Evolutionary conservation across 1,284 basidiomycete species (phyloP).

Genomic region (Cutaneotrichosporon arboriforme): DNA sequence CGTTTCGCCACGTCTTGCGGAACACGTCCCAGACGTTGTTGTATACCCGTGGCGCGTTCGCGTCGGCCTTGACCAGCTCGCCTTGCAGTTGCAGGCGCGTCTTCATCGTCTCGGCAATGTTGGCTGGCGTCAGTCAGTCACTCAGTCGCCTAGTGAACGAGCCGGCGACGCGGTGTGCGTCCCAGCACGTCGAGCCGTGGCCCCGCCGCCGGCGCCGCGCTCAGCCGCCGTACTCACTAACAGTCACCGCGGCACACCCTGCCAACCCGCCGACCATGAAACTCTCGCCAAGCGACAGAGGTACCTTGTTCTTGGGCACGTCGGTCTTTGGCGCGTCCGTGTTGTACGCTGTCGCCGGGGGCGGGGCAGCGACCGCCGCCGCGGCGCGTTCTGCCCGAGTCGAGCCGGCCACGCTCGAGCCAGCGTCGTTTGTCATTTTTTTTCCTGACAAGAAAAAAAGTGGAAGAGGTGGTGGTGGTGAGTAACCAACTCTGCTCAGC

Average conservation of each 20-base stretch:
- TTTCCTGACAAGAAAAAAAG: too few relatives aligned
- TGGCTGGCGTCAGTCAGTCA: conserved; percentile 48
- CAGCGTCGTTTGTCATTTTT: too few relatives aligned
- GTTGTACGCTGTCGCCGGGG: too few relatives aligned
- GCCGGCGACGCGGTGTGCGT: too few relatives aligned
- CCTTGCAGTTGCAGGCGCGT: conserved; percentile 91
- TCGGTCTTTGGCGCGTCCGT: too few relatives aligned
- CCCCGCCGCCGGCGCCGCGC: neutral
- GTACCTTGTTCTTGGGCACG: conserved; percentile 9
- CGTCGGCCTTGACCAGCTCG: conserved; percentile 70
- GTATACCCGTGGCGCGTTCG: conserved; percentile 67
- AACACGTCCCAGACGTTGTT: conserved; percentile 82
- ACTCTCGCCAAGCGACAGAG: conserved; percentile 55
- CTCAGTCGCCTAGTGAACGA: too few relatives aligned
- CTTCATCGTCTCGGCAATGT: conserved; percentile 73
- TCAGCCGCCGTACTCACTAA: conserved; percentile 37
- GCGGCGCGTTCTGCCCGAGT: too few relatives aligned
- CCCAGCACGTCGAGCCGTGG: neutral
- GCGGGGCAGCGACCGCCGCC: too few relatives aligned
- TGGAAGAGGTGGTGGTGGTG: too few relatives aligned
- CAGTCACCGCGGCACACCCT: conserved; percentile 74
- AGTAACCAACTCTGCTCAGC: too few relatives aligned
- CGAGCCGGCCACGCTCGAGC: too few relatives aligned
- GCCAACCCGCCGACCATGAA: conserved; percentile 83
- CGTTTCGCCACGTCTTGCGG: conserved; percentile 81